phyloP scores from a whole-genome alignment of 2,329 filamentous ascomycete genomes.

The Knufia petricola region DNA sequence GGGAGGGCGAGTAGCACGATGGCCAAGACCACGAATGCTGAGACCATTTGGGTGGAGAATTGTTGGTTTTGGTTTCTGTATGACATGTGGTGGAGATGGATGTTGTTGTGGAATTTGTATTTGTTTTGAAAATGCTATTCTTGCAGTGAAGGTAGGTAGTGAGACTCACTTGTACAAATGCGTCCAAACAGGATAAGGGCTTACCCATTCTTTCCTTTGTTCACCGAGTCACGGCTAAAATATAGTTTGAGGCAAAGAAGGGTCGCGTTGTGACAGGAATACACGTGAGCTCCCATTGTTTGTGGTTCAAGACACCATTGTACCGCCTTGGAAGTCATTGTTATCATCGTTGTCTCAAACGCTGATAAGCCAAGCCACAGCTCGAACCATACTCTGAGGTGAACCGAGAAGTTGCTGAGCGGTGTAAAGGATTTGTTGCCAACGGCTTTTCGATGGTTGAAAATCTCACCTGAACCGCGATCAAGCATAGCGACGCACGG shows the following conservation, averaged over 20 bases:
- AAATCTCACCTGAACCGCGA: too few relatives aligned
- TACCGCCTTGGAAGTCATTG: background rate
- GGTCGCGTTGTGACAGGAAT: constrained; percentile 2
- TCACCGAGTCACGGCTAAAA: background rate
- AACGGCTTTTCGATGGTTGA: too few relatives aligned
- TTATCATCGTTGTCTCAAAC: background rate
- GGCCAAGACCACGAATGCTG: constrained; percentile 1
- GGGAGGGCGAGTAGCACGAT: constrained; percentile 6
- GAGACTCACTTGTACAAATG: background rate
- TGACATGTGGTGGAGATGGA: background rate
- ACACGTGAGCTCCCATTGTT: background rate
- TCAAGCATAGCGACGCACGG: too few relatives aligned
- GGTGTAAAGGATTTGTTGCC: too few relatives aligned
- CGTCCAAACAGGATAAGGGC: background rate
- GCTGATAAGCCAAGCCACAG: background rate
- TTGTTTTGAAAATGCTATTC: background rate
- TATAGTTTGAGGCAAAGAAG: background rate
- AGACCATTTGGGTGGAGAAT: constrained; percentile 2
- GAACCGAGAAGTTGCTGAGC: background rate
- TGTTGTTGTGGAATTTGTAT: background rate
- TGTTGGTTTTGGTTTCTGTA: background rate
- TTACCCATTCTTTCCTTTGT: background rate
- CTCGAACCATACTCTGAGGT: background rate
- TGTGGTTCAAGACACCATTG: background rate
- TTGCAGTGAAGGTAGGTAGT: background rate